A percentile compares a stretch with the other conserved stretches of the same genome.
Conservation (phyloP, 2,329 filamentous ascomycete species). For the Aulographum hederae region DNA sequence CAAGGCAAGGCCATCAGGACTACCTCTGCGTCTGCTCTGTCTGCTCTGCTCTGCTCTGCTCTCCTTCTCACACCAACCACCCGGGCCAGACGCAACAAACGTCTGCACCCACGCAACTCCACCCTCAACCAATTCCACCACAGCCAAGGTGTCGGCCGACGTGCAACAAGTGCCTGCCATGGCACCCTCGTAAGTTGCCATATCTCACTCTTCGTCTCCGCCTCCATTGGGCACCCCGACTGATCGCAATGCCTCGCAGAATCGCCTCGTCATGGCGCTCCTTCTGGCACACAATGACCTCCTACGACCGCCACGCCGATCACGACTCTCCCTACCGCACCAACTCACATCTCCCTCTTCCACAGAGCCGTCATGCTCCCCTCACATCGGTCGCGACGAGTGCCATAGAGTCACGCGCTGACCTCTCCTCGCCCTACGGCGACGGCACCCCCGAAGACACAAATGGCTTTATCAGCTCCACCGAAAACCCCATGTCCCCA, state of each 20-base stretch:
- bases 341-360: constrained; percentile 75
- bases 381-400: constrained; percentile 74
- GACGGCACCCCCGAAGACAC: constrained; percentile 43
- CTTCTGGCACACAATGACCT: constrained; percentile 80
- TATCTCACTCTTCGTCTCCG: background rate
- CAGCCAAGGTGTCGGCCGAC: constrained; percentile 2
- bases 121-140: background rate
- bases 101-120: no score
- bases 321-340: constrained; percentile 87
- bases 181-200: constrained; percentile 4
- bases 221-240: background rate
- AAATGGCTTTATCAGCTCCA: constrained; percentile 11
- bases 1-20: no score
- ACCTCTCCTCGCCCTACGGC: constrained; percentile 60
- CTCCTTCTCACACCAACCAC: no score
- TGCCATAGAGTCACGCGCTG: constrained; percentile 71
- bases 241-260: background rate
- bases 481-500: constrained; percentile 36
- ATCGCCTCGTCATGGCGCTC: constrained; percentile 44
- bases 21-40: no score
- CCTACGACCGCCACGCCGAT: constrained; percentile 66
- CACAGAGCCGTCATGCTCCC: constrained; percentile 61
- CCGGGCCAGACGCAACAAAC: no score
- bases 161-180: constrained; percentile 3
- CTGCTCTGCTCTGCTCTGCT: no score